Evolutionary conservation across 306 rosid genomes (phyloP).

Genomic region (Prunus kanzakura): DNA sequence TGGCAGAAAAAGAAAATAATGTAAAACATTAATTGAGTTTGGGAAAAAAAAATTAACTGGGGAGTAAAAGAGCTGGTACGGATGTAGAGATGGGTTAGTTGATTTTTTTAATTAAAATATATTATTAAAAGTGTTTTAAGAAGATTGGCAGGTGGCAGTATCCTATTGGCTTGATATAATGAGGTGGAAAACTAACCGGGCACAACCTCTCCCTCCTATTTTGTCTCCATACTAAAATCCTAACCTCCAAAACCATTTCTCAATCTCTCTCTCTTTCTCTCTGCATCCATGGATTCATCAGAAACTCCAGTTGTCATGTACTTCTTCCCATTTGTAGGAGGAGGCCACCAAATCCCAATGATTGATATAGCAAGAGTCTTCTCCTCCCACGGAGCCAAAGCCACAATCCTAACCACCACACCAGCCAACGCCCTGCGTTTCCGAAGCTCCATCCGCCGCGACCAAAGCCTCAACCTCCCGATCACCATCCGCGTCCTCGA

Average conservation of each 20-base stretch:
- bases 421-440: constrained; percentile 18
- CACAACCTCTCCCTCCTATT: background rate
- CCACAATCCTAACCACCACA: constrained; percentile 52
- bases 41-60: too few species aligned
- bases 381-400: constrained; percentile 21
- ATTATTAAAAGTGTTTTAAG: too few species aligned
- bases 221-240: too few species aligned
- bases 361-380: constrained; percentile 46
- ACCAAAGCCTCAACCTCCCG: constrained; percentile 5
- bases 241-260: background rate
- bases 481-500: constrained; percentile 14
- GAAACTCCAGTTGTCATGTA: constrained; percentile 11
- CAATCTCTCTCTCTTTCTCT: background rate
- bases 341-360: constrained; percentile 39
- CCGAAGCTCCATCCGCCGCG: constrained; percentile 27
- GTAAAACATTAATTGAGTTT: too few species aligned
- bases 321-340: constrained; percentile 46
- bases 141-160: too few species aligned
- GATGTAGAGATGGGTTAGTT: too few species aligned
- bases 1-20: too few species aligned
- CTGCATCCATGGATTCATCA: constrained; percentile 10
- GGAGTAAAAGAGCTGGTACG: too few species aligned
- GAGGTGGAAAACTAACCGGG: too few species aligned
- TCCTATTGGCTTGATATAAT: too few species aligned
- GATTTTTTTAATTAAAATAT: too few species aligned